Conservation (phyloP, 331 rosid genomes). For the Rhamnella rubrinervis region DNA sequence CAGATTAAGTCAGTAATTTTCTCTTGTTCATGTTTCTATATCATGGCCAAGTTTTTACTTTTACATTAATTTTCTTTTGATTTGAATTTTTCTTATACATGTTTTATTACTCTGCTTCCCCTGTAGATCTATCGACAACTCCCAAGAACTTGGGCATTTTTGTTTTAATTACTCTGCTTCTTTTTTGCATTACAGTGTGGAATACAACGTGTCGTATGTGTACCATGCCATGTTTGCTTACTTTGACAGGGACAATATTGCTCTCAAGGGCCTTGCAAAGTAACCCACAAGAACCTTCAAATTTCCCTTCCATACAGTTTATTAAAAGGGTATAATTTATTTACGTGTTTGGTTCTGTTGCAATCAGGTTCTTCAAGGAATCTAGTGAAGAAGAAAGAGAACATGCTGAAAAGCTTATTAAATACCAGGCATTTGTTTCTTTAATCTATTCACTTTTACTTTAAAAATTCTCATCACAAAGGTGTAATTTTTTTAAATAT, state of each 20-base stretch:
- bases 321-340: neutral
- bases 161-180: neutral
- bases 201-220: slow-evolving; percentile 56
- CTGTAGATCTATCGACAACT: neutral
- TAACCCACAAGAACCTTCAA: slow-evolving; percentile 2
- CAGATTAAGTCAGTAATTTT: slow-evolving; percentile 47
- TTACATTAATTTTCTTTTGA: too few species aligned
- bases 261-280: slow-evolving; percentile 62
- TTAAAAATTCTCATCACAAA: neutral
- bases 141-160: neutral
- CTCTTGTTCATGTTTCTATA: neutral
- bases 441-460: slow-evolving; percentile 5
- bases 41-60: neutral
- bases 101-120: neutral
- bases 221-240: slow-evolving; percentile 61
- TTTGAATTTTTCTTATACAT: neutral
- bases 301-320: neutral
- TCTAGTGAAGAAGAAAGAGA: slow-evolving; percentile 83
- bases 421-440: slow-evolving; percentile 23
- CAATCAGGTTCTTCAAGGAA: slow-evolving; percentile 60
- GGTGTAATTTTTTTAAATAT: neutral
- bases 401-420: slow-evolving; percentile 73
- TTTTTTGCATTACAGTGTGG: slow-evolving; percentile 38
- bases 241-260: slow-evolving; percentile 59
- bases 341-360: neutral